A percentile compares a stretch with the other conserved stretches of the same genome.
phyloP scores from a whole-genome alignment of 257 asterid genomes.

The Euphrasia confusa region DNA sequence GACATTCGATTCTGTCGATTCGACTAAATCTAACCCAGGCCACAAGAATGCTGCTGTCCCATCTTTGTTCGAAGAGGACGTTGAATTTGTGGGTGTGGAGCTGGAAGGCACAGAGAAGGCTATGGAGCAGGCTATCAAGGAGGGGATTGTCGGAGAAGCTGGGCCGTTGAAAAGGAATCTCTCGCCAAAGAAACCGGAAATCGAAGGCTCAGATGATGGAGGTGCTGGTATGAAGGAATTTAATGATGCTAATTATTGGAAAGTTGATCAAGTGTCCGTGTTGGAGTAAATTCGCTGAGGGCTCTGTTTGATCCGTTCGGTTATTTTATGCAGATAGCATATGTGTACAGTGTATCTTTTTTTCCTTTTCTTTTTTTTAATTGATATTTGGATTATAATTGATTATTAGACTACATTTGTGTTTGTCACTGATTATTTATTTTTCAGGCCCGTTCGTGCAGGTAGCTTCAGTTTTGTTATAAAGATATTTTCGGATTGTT shows the following conservation, averaged over 20 bases:
- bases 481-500: constrained; percentile 16
- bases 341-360: constrained; percentile 28
- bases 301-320: not conserved
- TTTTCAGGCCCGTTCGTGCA: constrained; percentile 19
- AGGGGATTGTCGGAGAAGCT: constrained; percentile 96
- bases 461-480: constrained; percentile 34
- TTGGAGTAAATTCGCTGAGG: constrained; percentile 39
- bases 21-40: constrained; percentile 37
- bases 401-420: not conserved
- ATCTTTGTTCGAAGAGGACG: constrained; percentile 90
- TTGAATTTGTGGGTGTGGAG: constrained; percentile 95
- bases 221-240: constrained; percentile 45
- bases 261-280: constrained; percentile 84
- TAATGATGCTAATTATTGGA: constrained; percentile 86
- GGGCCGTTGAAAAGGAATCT: constrained; percentile 61
- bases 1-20: constrained; percentile 25
- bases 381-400: constrained; percentile 12
- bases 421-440: constrained; percentile 18
- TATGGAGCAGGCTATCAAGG: constrained; percentile 90
- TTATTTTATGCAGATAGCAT: constrained; percentile 11
- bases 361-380: constrained; percentile 12
- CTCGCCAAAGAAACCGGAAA: constrained; percentile 43
- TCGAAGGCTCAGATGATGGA: constrained; percentile 49
- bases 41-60: constrained; percentile 48
- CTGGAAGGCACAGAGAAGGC: constrained; percentile 75